Conservation (phyloP, 257 asterid genomes). For the Solanum etuberosum region DNA sequence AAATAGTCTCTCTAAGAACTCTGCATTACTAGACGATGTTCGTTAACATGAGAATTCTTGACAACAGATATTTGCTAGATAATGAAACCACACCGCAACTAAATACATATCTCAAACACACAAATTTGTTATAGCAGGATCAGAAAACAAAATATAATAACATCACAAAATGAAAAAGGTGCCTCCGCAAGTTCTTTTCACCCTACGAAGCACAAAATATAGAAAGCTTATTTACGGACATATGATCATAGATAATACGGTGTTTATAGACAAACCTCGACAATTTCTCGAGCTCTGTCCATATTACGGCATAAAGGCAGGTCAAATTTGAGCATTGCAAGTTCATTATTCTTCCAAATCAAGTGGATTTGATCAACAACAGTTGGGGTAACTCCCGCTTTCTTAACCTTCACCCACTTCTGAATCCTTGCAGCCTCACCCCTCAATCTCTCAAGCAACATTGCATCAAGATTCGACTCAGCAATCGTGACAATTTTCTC, state of each 20-base stretch:
- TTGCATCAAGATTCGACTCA: conserved; percentile 46
- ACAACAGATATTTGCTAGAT: neutral
- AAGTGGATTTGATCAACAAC: conserved; percentile 56
- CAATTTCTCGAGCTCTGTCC: conserved; percentile 76
- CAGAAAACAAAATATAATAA: neutral
- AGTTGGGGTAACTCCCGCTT: conserved; percentile 76
- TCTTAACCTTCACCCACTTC: conserved; percentile 88
- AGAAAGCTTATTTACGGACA: neutral
- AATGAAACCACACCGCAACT: neutral
- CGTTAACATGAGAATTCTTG: neutral
- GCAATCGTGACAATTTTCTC: conserved; percentile 38
- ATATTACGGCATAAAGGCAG: conserved; percentile 70
- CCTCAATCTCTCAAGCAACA: conserved; percentile 60
- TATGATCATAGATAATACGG: neutral
- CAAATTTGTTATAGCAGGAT: neutral
- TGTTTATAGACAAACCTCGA: conserved; percentile 39
- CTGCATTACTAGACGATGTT: neutral
- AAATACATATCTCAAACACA: neutral
- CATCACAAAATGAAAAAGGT: neutral
- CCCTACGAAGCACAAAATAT: neutral
- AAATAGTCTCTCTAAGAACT: neutral
- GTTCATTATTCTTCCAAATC: conserved; percentile 64
- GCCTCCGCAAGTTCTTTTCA: neutral
- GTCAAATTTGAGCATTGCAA: conserved; percentile 84
- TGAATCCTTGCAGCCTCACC: conserved; percentile 49